Evolutionary conservation across 164 flowering plant species (phyloP).

Genomic region (Chloranthus sessilifolius): DNA sequence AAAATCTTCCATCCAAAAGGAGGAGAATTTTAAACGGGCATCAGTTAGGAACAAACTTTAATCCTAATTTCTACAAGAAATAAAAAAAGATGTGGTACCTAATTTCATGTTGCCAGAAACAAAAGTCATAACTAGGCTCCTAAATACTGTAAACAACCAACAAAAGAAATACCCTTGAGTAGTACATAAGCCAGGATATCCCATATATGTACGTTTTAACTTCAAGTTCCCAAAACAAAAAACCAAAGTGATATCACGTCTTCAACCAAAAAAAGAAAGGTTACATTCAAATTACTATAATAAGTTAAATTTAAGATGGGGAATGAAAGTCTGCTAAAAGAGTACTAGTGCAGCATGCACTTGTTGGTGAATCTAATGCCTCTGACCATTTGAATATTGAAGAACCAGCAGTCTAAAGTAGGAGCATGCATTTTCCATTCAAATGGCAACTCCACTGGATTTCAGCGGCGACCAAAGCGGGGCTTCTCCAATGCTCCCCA

Average conservation of each 20-base stretch:
- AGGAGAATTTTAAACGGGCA: too few relatives aligned
- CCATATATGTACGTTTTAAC: not conserved
- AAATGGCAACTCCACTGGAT: constrained; percentile 9
- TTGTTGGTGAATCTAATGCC: constrained; percentile 23
- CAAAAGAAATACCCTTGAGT: too few relatives aligned
- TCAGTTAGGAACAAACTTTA: too few relatives aligned
- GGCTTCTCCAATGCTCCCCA: constrained; percentile 70
- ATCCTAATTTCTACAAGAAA: too few relatives aligned
- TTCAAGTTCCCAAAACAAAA: constrained; percentile 4
- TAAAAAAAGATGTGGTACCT: too few relatives aligned
- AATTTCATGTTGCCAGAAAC: too few relatives aligned
- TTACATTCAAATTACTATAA: constrained; percentile 12
- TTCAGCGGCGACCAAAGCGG: constrained; percentile 57
- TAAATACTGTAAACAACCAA: not conserved
- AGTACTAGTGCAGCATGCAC: constrained; percentile 26
- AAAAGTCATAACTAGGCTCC: not conserved
- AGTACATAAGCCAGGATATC: too few relatives aligned
- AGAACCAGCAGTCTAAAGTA: constrained; percentile 14
- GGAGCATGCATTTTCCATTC: constrained; percentile 1
- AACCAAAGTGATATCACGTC: constrained; percentile 2
- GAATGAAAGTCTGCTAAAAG: constrained; percentile 23
- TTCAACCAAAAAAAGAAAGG: constrained; percentile 15
- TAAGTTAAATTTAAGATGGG: constrained; percentile 17
- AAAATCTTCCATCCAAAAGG: too few relatives aligned
- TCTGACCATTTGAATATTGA: constrained; percentile 21